phyloP scores from a whole-genome alignment of 352 stramenopile genomes.

The Globisporangium sylvaticum region DNA sequence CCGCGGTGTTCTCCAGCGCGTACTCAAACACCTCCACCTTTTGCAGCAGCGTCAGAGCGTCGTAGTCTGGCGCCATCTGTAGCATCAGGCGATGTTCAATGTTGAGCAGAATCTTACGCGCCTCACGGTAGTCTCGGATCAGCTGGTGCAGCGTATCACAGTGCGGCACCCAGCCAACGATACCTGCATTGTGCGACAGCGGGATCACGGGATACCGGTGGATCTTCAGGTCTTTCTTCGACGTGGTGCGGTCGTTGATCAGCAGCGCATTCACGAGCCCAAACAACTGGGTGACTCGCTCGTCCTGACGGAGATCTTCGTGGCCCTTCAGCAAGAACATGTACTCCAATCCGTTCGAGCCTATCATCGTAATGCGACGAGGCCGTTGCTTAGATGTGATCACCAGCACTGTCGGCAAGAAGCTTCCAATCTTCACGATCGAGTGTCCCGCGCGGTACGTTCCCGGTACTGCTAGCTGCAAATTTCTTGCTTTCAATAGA shows the following conservation, averaged over 20 bases:
- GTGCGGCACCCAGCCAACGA: slow-evolving; percentile 98
- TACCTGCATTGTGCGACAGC: slow-evolving; percentile 97
- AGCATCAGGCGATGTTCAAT: slow-evolving; percentile 92
- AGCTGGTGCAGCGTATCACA: slow-evolving; percentile 98
- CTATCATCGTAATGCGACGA: slow-evolving; percentile 92
- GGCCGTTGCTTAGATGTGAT: slow-evolving; percentile 98
- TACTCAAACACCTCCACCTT: slow-evolving; percentile 98
- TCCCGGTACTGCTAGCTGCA: slow-evolving; percentile 96
- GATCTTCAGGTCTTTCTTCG: slow-evolving; percentile 97
- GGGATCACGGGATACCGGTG: slow-evolving; percentile 97
- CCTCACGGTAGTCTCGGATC: slow-evolving; percentile 93
- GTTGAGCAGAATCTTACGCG: slow-evolving; percentile 90
- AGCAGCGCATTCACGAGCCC: slow-evolving; percentile 99
- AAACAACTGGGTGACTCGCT: slow-evolving; percentile 99
- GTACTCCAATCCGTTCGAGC: slow-evolving; percentile 97
- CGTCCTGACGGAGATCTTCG: slow-evolving; percentile 99
- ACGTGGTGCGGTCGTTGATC: slow-evolving; percentile 94
- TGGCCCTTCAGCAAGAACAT: slow-evolving; percentile 99
- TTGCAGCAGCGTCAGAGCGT: slow-evolving; percentile 94
- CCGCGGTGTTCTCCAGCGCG: slow-evolving; percentile 90
- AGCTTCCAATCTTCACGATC: slow-evolving; percentile 80
- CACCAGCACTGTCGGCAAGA: slow-evolving; percentile 92
- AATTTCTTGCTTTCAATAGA: slow-evolving; percentile 88
- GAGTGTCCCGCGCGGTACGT: slow-evolving; percentile 69
- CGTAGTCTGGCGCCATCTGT: slow-evolving; percentile 93